Evolutionary conservation across 495 filamentous ascomycete genomes (phyloP).

Genomic region (Aspergillus egyptiacus): DNA sequence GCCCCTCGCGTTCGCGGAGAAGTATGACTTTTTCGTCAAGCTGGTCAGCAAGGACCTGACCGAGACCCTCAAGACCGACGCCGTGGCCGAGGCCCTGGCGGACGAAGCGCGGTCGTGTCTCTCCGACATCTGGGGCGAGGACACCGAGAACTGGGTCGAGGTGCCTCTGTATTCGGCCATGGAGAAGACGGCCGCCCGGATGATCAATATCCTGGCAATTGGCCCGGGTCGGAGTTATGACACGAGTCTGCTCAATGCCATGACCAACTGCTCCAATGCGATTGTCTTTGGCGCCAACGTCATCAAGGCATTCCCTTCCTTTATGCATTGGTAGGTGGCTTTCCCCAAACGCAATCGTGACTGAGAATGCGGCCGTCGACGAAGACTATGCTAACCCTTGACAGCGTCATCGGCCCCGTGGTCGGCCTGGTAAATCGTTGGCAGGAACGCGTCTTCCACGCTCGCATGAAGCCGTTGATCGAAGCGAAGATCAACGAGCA

Average conservation of each 20-base stretch:
- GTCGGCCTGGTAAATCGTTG: constrained; percentile 11
- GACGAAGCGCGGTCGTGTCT: constrained; percentile 10
- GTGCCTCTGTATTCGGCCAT: constrained; percentile 7
- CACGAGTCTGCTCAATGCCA: constrained; percentile 6
- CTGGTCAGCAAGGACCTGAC: constrained; percentile 14
- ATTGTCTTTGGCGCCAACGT: constrained; percentile 11
- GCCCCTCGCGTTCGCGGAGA: constrained; percentile 11
- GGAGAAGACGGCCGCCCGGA: constrained; percentile 8
- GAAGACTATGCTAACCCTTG: background rate
- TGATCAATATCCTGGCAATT: constrained; percentile 14
- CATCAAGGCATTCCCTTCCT: constrained; percentile 13
- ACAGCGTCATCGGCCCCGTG: constrained; percentile 8
- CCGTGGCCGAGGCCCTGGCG: constrained; percentile 6
- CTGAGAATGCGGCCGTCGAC: no score
- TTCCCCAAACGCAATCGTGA: no score
- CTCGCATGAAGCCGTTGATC: constrained; percentile 12
- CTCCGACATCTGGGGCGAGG: constrained; percentile 11
- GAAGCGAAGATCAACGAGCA: constrained; percentile 7
- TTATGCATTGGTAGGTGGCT: background rate
- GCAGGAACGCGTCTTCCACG: constrained; percentile 9
- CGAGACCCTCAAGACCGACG: constrained; percentile 7
- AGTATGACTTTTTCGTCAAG: constrained; percentile 15
- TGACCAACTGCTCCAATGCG: constrained; percentile 12
- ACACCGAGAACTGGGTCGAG: constrained; percentile 10
- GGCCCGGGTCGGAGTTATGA: constrained; percentile 6